Percentiles rank a stretch among this genome's conserved stretches.
Conservation (phyloP, 345 rosid genomes). For the Populus tremula region DNA sequence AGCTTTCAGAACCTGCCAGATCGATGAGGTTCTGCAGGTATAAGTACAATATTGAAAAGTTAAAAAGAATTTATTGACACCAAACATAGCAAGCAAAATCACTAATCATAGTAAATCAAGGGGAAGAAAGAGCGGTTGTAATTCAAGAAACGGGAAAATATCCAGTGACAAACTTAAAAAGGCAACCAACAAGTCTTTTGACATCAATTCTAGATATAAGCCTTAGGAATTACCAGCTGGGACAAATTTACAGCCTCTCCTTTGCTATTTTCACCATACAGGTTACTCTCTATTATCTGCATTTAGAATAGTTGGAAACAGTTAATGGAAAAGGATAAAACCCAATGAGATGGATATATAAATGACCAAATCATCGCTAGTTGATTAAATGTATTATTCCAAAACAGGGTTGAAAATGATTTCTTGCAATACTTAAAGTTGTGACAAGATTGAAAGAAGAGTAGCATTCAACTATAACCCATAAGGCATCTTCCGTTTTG, state of each 20-base stretch:
- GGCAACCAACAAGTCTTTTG: slow-evolving; percentile 16
- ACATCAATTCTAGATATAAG: slow-evolving; percentile 25
- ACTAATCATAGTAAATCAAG: not conserved
- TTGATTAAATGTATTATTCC: not conserved
- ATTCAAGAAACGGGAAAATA: slow-evolving; percentile 2
- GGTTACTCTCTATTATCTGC: slow-evolving; percentile 94
- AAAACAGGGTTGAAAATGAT: not conserved
- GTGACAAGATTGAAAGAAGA: not conserved
- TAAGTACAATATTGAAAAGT: slow-evolving; percentile 41
- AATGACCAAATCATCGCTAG: not conserved
- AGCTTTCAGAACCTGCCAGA: slow-evolving; percentile 99
- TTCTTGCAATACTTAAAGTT: not conserved
- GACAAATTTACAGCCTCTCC: slow-evolving; percentile 94
- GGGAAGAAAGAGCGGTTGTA: not conserved
- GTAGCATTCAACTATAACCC: not conserved
- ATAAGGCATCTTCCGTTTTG: not conserved
- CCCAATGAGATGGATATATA: not conserved
- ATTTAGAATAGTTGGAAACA: slow-evolving; percentile 14
- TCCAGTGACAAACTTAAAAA: slow-evolving; percentile 11
- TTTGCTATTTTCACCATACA: slow-evolving; percentile 64
- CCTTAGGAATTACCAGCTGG: slow-evolving; percentile 70
- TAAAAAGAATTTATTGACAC: slow-evolving; percentile 17
- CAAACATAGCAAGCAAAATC: not conserved
- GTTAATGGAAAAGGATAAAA: slow-evolving; percentile 21
- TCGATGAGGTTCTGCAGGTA: slow-evolving; percentile 97